These are phyloP conservation scores for Hysterangium stoloniferum DNA, from an alignment of 768 basidiomycete genomes.

Conservation along the genomic window DNA sequence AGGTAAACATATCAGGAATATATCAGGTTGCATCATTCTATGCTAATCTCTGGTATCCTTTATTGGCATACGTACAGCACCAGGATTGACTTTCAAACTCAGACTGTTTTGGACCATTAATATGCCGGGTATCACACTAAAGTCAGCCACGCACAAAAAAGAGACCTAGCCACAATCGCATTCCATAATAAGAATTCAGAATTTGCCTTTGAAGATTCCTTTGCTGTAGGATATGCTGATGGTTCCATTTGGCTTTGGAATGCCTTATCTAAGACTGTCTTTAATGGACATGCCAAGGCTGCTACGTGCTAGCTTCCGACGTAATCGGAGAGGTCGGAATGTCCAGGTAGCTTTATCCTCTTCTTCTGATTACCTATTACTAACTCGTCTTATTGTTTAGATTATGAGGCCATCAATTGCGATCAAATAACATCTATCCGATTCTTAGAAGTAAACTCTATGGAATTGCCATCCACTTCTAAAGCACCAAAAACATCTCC, in stretches of 20 bases:
- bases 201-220: no score
- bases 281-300: conserved; percentile 95
- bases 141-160: no score
- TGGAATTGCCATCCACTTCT: conserved; percentile 44
- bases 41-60: no score
- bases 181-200: no score
- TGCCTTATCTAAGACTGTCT: conserved; percentile 54
- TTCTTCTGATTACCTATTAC: no score
- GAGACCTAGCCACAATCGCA: no score
- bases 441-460: conserved; percentile 50
- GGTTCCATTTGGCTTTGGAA: conserved; percentile 93
- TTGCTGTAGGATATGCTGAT: conserved; percentile 93
- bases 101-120: no score
- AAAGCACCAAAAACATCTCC: conserved; percentile 43
- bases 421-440: conserved; percentile 82
- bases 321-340: conserved; percentile 85
- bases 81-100: no score
- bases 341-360: conserved; percentile 49
- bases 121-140: no score
- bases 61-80: no score
- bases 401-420: conserved; percentile 85
- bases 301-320: conserved; percentile 86
- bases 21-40: no score
- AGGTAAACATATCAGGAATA: no score
- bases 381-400: conserved; percentile 30